phyloP scores from a whole-genome alignment of 176 grass and related monocot genomes.

The Oryza glumipatula region DNA sequence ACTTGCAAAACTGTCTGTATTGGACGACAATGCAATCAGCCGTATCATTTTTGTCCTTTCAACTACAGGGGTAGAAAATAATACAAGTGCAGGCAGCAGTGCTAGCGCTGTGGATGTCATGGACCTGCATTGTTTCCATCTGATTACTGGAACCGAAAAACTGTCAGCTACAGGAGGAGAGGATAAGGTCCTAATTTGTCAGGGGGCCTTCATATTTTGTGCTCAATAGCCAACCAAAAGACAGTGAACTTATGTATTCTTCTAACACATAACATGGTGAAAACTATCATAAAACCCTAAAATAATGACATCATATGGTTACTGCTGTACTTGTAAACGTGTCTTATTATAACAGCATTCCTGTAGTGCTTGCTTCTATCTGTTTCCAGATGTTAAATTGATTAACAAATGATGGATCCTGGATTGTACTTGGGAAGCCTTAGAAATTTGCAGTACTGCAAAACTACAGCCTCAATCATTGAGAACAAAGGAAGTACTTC shows the following conservation, averaged over 20 bases:
- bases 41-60: constrained; percentile 15
- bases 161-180: constrained; percentile 24
- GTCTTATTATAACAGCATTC: neutral
- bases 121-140: neutral
- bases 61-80: neutral
- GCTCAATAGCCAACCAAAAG: neutral
- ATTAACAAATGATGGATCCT: constrained; percentile 20
- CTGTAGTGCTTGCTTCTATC: neutral
- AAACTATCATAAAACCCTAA: neutral
- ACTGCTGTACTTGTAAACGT: neutral
- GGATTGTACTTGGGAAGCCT: constrained; percentile 18
- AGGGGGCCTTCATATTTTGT: neutral
- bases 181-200: constrained; percentile 16
- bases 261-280: neutral
- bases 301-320: neutral
- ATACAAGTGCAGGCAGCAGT: neutral
- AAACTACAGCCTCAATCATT: constrained; percentile 43
- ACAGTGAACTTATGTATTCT: neutral
- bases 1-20: constrained; percentile 19
- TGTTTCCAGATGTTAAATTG: neutral
- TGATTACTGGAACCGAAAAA: neutral
- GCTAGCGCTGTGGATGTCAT: neutral
- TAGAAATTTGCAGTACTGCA: constrained; percentile 3
- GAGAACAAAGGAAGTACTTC: constrained; percentile 15
- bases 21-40: constrained; percentile 26